Evolutionary conservation across 106 monocot genomes (phyloP).

Genomic region (Allium cepa): DNA sequence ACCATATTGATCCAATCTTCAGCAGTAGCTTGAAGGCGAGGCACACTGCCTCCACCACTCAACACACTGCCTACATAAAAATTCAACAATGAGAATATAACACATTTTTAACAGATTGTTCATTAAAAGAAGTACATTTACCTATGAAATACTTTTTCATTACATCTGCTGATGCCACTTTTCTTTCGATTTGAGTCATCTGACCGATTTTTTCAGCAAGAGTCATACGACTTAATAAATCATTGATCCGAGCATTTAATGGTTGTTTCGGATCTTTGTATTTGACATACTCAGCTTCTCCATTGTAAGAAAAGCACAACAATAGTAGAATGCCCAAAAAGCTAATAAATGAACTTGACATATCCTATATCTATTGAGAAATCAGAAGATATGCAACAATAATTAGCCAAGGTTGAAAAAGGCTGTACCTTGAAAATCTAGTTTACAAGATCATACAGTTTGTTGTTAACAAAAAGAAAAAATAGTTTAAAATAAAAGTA

Average conservation of each 20-base stretch:
- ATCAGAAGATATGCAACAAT: no score
- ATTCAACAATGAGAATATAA: not conserved
- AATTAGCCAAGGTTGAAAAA: no score
- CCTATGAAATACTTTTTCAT: constrained; percentile 53
- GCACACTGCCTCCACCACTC: constrained; percentile 60
- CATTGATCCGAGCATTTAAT: constrained; percentile 29
- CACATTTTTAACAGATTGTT: not conserved
- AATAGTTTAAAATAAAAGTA: no score
- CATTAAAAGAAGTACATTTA: not conserved
- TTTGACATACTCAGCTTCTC: constrained; percentile 25
- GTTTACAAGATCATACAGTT: no score
- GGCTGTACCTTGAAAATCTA: no score
- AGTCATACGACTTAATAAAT: constrained; percentile 44
- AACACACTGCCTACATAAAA: constrained; percentile 41
- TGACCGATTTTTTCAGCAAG: constrained; percentile 75
- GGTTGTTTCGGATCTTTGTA: constrained; percentile 45
- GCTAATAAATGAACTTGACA: constrained; percentile 16
- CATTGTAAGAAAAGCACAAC: constrained; percentile 15
- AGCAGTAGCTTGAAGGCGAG: constrained; percentile 32
- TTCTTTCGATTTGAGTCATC: constrained; percentile 63
- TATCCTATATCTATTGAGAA: not conserved
- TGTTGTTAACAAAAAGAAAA: no score
- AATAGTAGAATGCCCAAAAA: constrained; percentile 19
- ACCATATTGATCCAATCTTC: constrained; percentile 43
- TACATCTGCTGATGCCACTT: constrained; percentile 32